Base-by-base conservation (phyloP, 345 rosid genomes). In the Trapa incisa region DNA sequence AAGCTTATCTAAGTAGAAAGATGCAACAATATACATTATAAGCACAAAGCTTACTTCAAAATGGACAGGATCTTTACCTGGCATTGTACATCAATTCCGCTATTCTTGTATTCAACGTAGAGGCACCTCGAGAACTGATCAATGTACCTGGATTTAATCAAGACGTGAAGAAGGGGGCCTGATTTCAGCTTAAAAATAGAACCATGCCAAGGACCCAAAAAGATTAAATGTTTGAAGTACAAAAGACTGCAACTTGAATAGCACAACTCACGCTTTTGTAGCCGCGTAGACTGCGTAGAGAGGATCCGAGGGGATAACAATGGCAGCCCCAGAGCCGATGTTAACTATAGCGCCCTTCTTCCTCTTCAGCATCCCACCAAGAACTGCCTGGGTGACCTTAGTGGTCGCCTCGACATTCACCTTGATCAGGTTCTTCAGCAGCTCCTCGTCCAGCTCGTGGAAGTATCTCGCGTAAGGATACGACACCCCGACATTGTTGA, bases 381-480 rank as follows among this genome's bases (percentile, higher is more conserved):
- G 67, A 75, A 94, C 93, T 68, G 89, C 96, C 58, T 82, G 87
- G 12, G 99, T 91, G 29, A 94, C 96, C 78, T 89, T 91, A 3
- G 93, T 91, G 0, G 99, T 94, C 36, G 97, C 93, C 73, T 94
- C 96, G 1, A 94, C 93, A 39, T 94, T 94, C 38, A 94, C 75
- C 74, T 83, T 84, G 71, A 91, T 84, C 79, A 94, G 65, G 64
- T 82, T 80, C 48, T 67, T 85, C 62, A 91, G 41, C 74, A 94
- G 66, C 13, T 82, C 88, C 47, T 80, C 88, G 32, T 89, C 99
- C 37, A 94, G 84, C 75, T 94, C 97, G 52, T 94, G 99, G 67
- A 94, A 89, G 73, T 82, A 91, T 82, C 93, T 87, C 1, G 97
- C 97, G 54, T 86, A 94, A 4, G 99, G 97, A 70, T 94, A 94